These are phyloP conservation scores for Solanum chaucha DNA, from an alignment of 257 asterid species.

Conservation along the genomic window DNA sequence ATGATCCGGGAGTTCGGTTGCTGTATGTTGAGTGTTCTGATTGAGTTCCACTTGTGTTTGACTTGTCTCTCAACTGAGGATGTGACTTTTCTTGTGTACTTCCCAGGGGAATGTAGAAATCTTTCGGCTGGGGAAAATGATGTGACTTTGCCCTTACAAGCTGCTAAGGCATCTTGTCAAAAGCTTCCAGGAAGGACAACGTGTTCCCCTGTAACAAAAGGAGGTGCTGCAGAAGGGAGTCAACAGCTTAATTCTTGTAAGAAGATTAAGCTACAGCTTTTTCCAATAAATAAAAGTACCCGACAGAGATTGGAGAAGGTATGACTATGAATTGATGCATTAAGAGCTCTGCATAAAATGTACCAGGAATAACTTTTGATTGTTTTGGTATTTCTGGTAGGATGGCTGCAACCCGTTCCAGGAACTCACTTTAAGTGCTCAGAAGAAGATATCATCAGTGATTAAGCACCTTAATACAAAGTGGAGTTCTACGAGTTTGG, in stretches of 20 bases:
- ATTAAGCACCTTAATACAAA: conserved; percentile 66
- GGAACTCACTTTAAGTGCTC: conserved; percentile 66
- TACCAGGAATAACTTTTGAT: neutral
- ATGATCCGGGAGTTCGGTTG: neutral
- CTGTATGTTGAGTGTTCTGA: neutral
- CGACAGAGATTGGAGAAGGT: conserved; percentile 71
- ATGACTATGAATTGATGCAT: neutral
- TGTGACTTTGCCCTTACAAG: neutral
- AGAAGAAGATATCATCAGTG: conserved; percentile 77
- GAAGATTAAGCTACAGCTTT: conserved; percentile 80
- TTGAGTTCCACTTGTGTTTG: neutral
- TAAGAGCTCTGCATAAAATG: neutral
- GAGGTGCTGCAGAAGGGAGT: conserved; percentile 17
- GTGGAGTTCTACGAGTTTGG: conserved; percentile 51
- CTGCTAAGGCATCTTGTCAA: neutral
- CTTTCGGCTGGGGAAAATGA: neutral
- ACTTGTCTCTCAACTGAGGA: neutral
- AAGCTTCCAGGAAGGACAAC: neutral
- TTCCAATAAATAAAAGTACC: conserved; percentile 49
- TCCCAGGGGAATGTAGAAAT: neutral
- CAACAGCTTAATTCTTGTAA: conserved; percentile 28
- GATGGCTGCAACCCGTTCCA: conserved; percentile 80
- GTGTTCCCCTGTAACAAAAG: conserved; percentile 14
- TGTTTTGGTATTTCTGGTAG: conserved; percentile 26
- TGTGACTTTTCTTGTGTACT: neutral